Base-by-base conservation (phyloP, 345 rosid species). In the Cardiospermum halicacabum region DNA sequence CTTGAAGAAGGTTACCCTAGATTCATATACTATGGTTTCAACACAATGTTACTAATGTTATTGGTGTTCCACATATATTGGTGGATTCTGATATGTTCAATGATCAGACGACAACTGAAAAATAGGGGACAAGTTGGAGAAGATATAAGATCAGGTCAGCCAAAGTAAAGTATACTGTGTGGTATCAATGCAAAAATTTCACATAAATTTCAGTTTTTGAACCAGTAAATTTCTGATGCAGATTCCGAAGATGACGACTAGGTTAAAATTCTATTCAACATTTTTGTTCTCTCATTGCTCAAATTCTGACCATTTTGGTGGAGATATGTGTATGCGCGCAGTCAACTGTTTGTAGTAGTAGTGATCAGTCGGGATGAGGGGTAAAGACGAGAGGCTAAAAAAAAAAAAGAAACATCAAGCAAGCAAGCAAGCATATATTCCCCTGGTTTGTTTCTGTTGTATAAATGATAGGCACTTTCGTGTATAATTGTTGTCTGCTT, bases 211-310 rank as follows among this genome's bases (percentile, higher is more conserved):
- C 39, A 34, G 39, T 7, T 34, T 53, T 51, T 56, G 13, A 11
- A 32, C 9, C 18, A 12, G 62, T 56, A 24, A 36, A n/a, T 18
- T 15, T 0, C 6, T 56, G 66, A 67, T 79, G 76, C 96, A 90
- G 97, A 93, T 77, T 93, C 98, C 12, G 98, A 92, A 67, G 98
- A 93, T 53, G 98, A 90, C 39, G 97, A 90, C 56, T 88, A 92
- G 89, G 62, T 56, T 69, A 31, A 37, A 74, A 55, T 43, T 69
- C 62, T 50, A 54, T 53, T 22, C 28, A 8, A 15, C 28, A 4
- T 10, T 37, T 66, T 50, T 69, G 67, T 69, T 54, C 61, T 54
- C 61, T 48, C 40, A 6, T 47, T 32, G 48, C 31, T 66, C n/a
- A 34, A 9, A 53, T 57, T 43, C 51, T 18, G 62, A 63, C 59